Evolutionary conservation across 225 moss, liverwort and hornwort genomes (phyloP), one percentile per base, ranked within the genome.

Genomic region (Bryum argenteum): DNA sequence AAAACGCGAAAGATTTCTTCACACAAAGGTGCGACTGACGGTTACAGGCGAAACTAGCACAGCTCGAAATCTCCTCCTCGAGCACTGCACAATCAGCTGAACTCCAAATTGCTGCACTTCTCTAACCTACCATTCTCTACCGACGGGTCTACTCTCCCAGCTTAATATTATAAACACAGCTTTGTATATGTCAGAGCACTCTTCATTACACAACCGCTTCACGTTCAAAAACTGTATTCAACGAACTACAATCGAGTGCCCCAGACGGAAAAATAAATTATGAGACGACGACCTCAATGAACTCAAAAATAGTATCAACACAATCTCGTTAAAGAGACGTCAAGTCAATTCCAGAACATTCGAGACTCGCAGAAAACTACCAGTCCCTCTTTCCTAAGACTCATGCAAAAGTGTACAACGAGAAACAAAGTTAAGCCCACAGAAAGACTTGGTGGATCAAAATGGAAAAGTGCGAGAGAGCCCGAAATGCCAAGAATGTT

Each of bases 41-140:
- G 50, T 58, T 23, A 40, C 38, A 48, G 50, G 38, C 66, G 18
- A 51, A 58, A 66, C 17, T 65, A n/a, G 45, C 33, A 33, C 47
- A 47, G 65, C 65, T 54, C 56, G n/a, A 9, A 9, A 13, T 39
- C 39, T 66, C 58, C 43, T 33, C 56, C 28, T 37, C 16, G 26
- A 26, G 7, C 14, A 24, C 42, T 13, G 23, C 13, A 6, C 48
- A 33, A 33, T n/a, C 65, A 47, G n/a, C 65, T 10, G 8, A 9
- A 3, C 58, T 23, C 33, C 74, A 18, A 58, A 18, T 39, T 39
- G 37, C n/a, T n/a, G 33, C 64, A 64, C 10, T 40, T 3, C 17
- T 38, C 37, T 21, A 33, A 65, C 45, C 33, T 33, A 22, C 37
- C 57, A 56, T n/a, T 23, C 12, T 19, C 10, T 13, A 15, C 0